Percentiles rank a stretch among this genome's conserved stretches.
Conservation (phyloP, 2,329 filamentous ascomycete genomes). For the Fusarium sp. region DNA sequence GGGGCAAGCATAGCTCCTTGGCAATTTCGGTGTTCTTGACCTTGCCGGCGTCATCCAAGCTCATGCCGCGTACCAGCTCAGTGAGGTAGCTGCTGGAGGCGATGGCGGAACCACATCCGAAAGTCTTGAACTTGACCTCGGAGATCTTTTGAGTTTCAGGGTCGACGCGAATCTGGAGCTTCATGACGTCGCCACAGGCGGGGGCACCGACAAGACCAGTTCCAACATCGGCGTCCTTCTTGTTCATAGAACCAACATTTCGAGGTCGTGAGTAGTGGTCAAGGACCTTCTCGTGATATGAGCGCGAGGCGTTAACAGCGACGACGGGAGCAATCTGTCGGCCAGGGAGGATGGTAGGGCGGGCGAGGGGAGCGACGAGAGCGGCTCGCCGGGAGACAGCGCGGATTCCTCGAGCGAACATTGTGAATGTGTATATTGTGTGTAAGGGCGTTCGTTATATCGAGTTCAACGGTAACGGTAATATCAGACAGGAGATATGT, state of each 20-base stretch:
- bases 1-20: conserved; percentile 90
- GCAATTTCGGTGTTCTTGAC: conserved; percentile 99
- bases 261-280: conserved; percentile 67
- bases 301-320: conserved; percentile 58
- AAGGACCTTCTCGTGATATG: conserved; percentile 67
- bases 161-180: conserved; percentile 84
- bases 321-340: conserved; percentile 59
- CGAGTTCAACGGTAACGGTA: conserved; percentile 16
- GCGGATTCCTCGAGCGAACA: conserved; percentile 63
- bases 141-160: conserved; percentile 87
- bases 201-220: conserved; percentile 92
- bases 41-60: conserved; percentile 87
- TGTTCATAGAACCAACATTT: conserved; percentile 71
- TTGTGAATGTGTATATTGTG: conserved; percentile 49
- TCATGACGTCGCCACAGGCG: conserved; percentile 93
- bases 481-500: conserved; percentile 2
- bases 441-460: conserved; percentile 15
- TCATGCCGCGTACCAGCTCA: conserved; percentile 95
- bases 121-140: conserved; percentile 98
- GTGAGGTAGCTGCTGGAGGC: conserved; percentile 95
- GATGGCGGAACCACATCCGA: conserved; percentile 94
- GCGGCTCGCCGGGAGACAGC: conserved; percentile 60
- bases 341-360: conserved; percentile 55
- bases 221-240: conserved; percentile 85
- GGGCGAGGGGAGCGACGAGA: conserved; percentile 56